Percentiles rank a stretch among this genome's conserved stretches.
Conservation (phyloP, 1,139 yeast genomes). For the Yamadazyma epiphylla region DNA sequence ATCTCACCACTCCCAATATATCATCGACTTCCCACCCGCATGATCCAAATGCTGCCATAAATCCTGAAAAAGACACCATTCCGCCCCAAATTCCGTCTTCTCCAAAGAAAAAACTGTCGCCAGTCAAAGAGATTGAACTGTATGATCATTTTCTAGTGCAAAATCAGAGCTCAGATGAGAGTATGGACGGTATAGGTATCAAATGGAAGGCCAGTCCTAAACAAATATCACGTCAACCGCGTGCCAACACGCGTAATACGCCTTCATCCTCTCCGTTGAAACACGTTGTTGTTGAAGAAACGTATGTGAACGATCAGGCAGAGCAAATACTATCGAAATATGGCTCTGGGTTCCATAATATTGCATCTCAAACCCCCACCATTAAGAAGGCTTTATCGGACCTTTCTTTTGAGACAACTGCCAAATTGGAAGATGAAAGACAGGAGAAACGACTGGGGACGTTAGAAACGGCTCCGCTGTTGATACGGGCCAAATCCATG, state of each 20-base stretch:
- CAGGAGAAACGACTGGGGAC: constrained; percentile 2
- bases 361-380: constrained; percentile 21
- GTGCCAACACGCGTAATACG: constrained; percentile 3
- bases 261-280: constrained; percentile 36
- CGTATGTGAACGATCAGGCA: constrained; percentile 28
- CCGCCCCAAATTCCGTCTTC: no score
- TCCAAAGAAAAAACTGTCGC: no score
- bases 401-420: constrained; percentile 9
- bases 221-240: constrained; percentile 4
- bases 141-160: no score
- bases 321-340: constrained; percentile 36
- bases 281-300: constrained; percentile 8
- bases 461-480: constrained; percentile 16
- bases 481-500: constrained; percentile 28
- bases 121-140: no score
- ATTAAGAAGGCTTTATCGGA: constrained; percentile 27
- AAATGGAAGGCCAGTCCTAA: constrained; percentile 38
- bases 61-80: no score
- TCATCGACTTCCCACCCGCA: no score
- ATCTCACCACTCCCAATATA: no score
- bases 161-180: constrained; percentile 42
- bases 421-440: no score
- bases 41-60: no score
- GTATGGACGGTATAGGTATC: constrained; percentile 37
- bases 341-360: constrained; percentile 29